Evolutionary conservation across 148 eudicot species (phyloP), one percentile per base, ranked within the genome.

Genomic region (Arbutus unedo): DNA sequence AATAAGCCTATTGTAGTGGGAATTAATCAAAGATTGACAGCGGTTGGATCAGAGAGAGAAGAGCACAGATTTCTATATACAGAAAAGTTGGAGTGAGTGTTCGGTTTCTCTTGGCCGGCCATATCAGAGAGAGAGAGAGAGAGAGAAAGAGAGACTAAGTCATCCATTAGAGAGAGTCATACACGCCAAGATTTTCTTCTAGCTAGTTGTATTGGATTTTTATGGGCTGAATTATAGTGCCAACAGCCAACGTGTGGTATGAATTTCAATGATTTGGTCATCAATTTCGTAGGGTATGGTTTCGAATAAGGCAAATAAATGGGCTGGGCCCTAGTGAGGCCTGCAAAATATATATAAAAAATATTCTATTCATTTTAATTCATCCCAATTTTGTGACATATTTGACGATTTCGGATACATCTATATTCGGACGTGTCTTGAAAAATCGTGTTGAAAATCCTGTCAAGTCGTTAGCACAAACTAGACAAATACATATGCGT

Each of bases 91-190:
- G 13, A 15, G 53, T 43, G 81, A 78, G 81, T 57, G 38, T 56
- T 54, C 31, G 47, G 79, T 53, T n/a, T 38, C 16, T 10, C 53
- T 77, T 77, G 64, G 80, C 80, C 80, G 80, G 80, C 80, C 5
- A 57, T 51, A 43, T 19, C 8, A 19, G 54, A 67, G 38, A 62
- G 60, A 70, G 74, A 50, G 51, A 23, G 74, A 50, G 16, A 81
- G 59, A n/a, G 56, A 66, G 13, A 8, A 4, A 19, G 25, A 31
- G 14, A 71, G 16, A 31, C 11, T 66, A 25, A 66, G 71, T 31
- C 71, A 31, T 66, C 71, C 71, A 16, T 3, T 45, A 8, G 23
- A 41, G 50, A 14, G 74, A 3, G 74, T 73, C 76, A 73, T 18
- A 72, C 76, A 72, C 76, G 76, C 76, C 25, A 72, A 71, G 25